Base-by-base conservation (phyloP, 2,329 filamentous ascomycete species). In the Cladosporium phlei region DNA sequence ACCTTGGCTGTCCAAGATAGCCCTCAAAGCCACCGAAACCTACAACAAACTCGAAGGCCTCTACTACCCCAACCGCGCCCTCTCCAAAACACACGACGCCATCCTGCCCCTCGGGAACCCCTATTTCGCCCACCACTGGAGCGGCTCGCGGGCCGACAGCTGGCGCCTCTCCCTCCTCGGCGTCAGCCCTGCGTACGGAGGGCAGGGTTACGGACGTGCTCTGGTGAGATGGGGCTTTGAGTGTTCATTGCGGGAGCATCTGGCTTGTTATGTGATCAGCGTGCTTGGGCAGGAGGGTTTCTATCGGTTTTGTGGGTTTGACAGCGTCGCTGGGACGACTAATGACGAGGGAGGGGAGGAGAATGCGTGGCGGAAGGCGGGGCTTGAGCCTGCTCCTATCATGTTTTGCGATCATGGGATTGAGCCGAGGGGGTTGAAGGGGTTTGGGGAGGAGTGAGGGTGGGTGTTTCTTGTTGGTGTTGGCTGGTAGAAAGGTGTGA, bases 231-330 rank as follows among this genome's bases (percentile, higher is more conserved):
- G 56, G 55, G 61, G 61, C 2, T 54, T 62, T 10, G 59, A 58
- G 39, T 38, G 44, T 12, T 58, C 61, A 24, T 54, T 37, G 29
- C 34, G 44, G 38, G 76, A 77, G 56, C 85, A 76, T 75, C 84
- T 83, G 33, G 52, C 66, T 19, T 54, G 53, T 21, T 55, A 54
- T 30, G 54, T 59, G 20, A 53, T 61, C 3, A 48, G 47, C 44
- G 53, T 57, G 14, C 46, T 48, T 1, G 56, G 55, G 8, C 58
- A 53, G 33, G 59, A 62, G 44, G 39, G 46, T 9, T 63, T 62
- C 22, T 63, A 60, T 46, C 33, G 47, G 34, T 30, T 33, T 8
- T 58, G 55, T 44, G 58, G 57, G 8, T 60, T 57, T 27, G 52
- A 55, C 45, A 45, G 44, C 5, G 14, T 52, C n/a, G 48, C 24